Evolutionary conservation across 495 filamentous ascomycete genomes (phyloP).

Genomic region (Penicillium daleae): DNA sequence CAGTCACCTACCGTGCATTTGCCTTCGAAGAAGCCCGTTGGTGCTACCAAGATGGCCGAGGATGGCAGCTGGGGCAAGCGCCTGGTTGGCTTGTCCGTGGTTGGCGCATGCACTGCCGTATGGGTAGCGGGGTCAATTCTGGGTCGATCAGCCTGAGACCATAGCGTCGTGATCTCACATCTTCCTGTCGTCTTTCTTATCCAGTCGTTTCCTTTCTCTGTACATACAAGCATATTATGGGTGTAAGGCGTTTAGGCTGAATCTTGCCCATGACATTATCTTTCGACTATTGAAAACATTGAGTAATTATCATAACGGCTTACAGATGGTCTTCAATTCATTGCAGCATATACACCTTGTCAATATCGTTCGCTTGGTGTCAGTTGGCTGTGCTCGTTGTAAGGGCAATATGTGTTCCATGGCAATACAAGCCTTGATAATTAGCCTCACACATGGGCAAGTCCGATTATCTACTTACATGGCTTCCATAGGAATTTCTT

Average conservation of each 20-base stretch:
- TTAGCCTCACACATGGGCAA: too few species aligned
- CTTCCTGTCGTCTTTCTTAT: background rate
- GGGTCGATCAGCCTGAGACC: constrained; percentile 18
- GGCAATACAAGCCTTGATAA: too few species aligned
- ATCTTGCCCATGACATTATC: background rate
- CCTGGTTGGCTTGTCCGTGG: constrained; percentile 62
- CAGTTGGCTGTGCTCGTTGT: too few species aligned
- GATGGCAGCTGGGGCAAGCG: constrained; percentile 74
- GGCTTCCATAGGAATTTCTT: too few species aligned
- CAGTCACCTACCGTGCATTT: constrained; percentile 31
- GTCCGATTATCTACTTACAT: too few species aligned
- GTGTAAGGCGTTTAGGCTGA: constrained; percentile 13
- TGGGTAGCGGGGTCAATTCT: constrained; percentile 65
- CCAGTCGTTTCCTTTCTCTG: background rate
- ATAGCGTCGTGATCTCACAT: background rate
- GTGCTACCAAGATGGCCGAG: constrained; percentile 66
- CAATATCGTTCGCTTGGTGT: background rate
- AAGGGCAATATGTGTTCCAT: too few species aligned
- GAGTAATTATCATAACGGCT: background rate
- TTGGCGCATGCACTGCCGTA: constrained; percentile 67
- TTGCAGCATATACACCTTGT: background rate
- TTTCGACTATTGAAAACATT: background rate
- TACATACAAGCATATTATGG: constrained; percentile 13
- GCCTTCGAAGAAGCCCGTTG: constrained; percentile 41
- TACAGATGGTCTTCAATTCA: background rate